Evolutionary conservation across 306 rosid genomes (phyloP).

Genomic region (Gynostemma pentaphyllum): DNA sequence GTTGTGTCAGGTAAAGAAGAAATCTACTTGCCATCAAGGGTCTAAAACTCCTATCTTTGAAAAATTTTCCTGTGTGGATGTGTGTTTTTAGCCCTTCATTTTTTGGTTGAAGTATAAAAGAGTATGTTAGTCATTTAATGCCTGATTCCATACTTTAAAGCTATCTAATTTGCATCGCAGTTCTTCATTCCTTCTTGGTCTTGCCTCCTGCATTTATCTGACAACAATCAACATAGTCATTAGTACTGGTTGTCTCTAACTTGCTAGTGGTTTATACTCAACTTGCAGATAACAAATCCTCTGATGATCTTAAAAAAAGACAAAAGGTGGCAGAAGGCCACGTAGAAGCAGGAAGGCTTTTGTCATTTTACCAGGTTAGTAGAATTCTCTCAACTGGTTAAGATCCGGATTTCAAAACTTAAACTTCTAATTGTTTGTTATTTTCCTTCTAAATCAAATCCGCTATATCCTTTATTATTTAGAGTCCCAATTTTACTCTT

Average conservation of each 20-base stretch:
- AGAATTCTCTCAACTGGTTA: conserved; percentile 8
- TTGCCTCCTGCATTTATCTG: not conserved
- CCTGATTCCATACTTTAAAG: not conserved
- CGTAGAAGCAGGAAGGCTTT: conserved; percentile 89
- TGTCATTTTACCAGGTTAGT: conserved; percentile 81
- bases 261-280: not conserved
- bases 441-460: not conserved
- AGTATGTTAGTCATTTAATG: no score
- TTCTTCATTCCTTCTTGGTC: not conserved
- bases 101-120: no score
- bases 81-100: not conserved
- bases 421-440: not conserved
- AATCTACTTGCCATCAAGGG: no score
- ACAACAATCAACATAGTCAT: not conserved
- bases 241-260: not conserved
- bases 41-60: no score
- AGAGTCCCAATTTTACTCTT: not conserved
- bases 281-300: conserved; percentile 34
- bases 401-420: not conserved
- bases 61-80: not conserved
- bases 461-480: no score
- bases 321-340: conserved; percentile 77
- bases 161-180: not conserved
- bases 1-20: no score
- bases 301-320: conserved; percentile 50